A percentile compares a stretch with the other conserved stretches of the same genome.
Conservation (phyloP, 805 yeast species). For the Lachancea waltii region DNA sequence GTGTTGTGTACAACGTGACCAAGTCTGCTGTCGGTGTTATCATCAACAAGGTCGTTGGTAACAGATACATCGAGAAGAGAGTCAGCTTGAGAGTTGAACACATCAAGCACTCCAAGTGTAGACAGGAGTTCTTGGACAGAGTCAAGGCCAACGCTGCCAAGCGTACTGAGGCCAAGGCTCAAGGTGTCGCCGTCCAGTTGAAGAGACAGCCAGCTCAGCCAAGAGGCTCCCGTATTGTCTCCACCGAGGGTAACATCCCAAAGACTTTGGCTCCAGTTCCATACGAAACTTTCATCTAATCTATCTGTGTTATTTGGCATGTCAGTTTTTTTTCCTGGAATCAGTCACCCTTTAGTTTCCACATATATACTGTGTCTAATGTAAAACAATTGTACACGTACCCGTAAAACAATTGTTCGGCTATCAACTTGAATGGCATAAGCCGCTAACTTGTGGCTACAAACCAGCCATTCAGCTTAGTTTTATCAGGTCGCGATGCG, state of each 20-base stretch:
- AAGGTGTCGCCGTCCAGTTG: conserved; percentile 83
- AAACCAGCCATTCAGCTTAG: not conserved
- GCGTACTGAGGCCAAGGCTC: conserved; percentile 89
- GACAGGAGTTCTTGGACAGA: conserved; percentile 98
- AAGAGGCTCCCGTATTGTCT: conserved; percentile 83
- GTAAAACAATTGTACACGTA: conserved; percentile 22
- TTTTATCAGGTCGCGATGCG: no score
- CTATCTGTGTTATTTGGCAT: conserved; percentile 19
- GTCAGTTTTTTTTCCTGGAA: conserved; percentile 8
- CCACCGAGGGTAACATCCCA: conserved; percentile 79
- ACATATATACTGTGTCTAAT: conserved; percentile 22
- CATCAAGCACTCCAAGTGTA: conserved; percentile 99
- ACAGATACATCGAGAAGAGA: conserved; percentile 99
- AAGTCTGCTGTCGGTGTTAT: conserved; percentile 97
- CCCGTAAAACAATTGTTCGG: conserved; percentile 6
- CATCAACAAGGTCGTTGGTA: conserved; percentile 96
- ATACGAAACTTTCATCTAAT: conserved; percentile 98
- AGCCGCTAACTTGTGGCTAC: not conserved
- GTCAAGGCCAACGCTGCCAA: conserved; percentile 94
- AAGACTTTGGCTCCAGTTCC: conserved; percentile 98
- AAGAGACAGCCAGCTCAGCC: conserved; percentile 99
- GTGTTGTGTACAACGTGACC: conserved; percentile 98
- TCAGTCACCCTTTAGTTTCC: conserved; percentile 12
- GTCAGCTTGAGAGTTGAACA: conserved; percentile 98
- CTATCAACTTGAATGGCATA: conserved; percentile 1